Percentiles rank a stretch among this genome's conserved stretches.
These are phyloP conservation scores for Gymnopilus dilepis DNA, from an alignment of 768 basidiomycete genomes.

Conservation along the genomic window DNA sequence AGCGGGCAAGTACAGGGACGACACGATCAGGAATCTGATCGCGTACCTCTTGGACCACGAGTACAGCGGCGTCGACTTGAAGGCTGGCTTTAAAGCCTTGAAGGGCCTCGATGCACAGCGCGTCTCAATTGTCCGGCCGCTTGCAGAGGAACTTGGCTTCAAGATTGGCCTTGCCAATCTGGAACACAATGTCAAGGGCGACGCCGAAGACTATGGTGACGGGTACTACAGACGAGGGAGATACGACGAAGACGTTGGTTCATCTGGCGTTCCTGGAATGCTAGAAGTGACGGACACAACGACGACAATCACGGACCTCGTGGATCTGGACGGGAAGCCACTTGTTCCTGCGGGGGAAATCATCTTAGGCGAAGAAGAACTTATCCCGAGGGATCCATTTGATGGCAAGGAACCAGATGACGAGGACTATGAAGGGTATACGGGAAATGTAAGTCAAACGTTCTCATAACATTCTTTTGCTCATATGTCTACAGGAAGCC, in stretches of 20 bases:
- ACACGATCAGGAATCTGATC: slow-evolving; percentile 25
- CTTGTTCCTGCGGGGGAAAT: slow-evolving; percentile 23
- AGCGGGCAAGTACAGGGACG: slow-evolving; percentile 23
- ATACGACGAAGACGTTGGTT: slow-evolving; percentile 23
- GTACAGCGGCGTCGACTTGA: slow-evolving; percentile 30
- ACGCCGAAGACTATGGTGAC: slow-evolving; percentile 27
- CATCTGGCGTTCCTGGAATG: slow-evolving; percentile 25
- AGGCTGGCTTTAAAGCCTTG: slow-evolving; percentile 29
- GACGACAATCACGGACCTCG: slow-evolving; percentile 31
- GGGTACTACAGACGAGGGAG: slow-evolving; percentile 22
- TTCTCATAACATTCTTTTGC: slow-evolving; percentile 21
- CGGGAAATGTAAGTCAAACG: slow-evolving; percentile 42
- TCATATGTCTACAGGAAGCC: slow-evolving; percentile 30
- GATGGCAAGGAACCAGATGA: slow-evolving; percentile 39
- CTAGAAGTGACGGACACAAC: slow-evolving; percentile 27
- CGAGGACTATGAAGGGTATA: slow-evolving; percentile 45
- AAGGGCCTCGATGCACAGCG: slow-evolving; percentile 46
- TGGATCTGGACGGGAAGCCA: slow-evolving; percentile 36
- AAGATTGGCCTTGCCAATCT: slow-evolving; percentile 41
- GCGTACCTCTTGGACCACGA: slow-evolving; percentile 35
- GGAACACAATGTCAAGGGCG: slow-evolving; percentile 31
- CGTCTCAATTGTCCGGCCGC: slow-evolving; percentile 33
- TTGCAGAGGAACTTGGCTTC: slow-evolving; percentile 41
- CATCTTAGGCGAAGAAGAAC: slow-evolving; percentile 27
- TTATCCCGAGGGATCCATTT: slow-evolving; percentile 44